Base-by-base conservation (phyloP, 1,284 basidiomycete genomes). In the Tilletiopsis washingtonensis region DNA sequence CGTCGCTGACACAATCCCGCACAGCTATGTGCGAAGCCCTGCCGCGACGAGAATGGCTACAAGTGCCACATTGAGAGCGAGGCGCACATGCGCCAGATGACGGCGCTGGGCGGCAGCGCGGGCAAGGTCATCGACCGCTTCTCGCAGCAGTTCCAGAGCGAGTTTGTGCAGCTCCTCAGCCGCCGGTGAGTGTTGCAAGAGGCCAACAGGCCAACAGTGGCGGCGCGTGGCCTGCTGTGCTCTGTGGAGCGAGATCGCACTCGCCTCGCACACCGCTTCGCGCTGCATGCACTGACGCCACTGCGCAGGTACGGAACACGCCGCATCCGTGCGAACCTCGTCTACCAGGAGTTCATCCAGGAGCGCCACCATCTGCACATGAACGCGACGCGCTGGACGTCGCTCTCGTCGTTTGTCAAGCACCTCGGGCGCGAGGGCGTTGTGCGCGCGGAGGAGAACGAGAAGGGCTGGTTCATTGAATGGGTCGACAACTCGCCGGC, bases 361-460 rank as follows among this genome's bases (percentile, higher is more conserved):
- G 93, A 97, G 76, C 91, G 93, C 75, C 75, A 81, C 45, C 94
- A 98, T 74, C 78, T 91, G 21, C 94, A 99, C 77, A 98, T 99
- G 94, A 99, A 99, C 75, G 79, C 91, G 4, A 98, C 94, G 9
- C 83, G 88, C 54, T 98, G 94, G 91, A 88, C 94, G 21, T 94
- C 93, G 9, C 80, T 98, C 54, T 87, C 87, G 11, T 93, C 94
- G 68, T 99, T 98, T 65, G 79, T 83, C 66, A 91, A 93, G 75
- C 83, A 91, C 66, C 80, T 99, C 25, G 91, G 94, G 2, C 80
- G 90, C 40, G 79, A 81, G 5, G 93, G 94, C 32, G 79, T 96
- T 43, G 88, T 85, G 3, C 81, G 86, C 59, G 94, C 96, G 20
- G 93, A 98, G 71, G 93, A 98, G 76, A 94, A 89, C 43, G 93